phyloP scores from a whole-genome alignment of 2,329 filamentous ascomycete species.

The Clonostachys solani region DNA sequence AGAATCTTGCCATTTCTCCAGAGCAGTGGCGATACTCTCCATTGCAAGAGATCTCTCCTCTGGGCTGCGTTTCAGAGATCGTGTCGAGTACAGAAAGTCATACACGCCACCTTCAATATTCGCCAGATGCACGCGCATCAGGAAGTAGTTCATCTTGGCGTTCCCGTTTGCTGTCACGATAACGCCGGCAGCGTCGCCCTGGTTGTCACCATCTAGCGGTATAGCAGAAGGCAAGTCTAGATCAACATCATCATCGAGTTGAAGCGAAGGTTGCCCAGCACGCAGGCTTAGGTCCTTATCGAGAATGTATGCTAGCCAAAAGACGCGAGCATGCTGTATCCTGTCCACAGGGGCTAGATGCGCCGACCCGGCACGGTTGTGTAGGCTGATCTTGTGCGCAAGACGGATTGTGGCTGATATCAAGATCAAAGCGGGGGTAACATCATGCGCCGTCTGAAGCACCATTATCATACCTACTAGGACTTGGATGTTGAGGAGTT shows the following conservation, averaged over 20 bases:
- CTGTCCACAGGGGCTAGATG: conserved; percentile 6
- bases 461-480: conserved; percentile 18
- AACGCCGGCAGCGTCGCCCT: not conserved
- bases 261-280: conserved; percentile 1
- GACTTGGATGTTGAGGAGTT: conserved; percentile 18
- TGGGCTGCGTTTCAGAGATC: not conserved
- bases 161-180: not conserved
- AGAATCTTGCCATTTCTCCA: not conserved
- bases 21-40: not conserved
- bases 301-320: conserved; percentile 22
- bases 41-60: not conserved
- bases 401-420: conserved; percentile 19
- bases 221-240: conserved; percentile 15
- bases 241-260: conserved; percentile 10
- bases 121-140: conserved; percentile 3
- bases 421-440: conserved; percentile 13
- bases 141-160: conserved; percentile 2
- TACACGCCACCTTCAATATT: conserved; percentile 4
- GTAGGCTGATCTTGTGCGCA: conserved; percentile 16
- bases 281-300: conserved; percentile 13
- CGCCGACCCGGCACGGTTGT: conserved; percentile 10
- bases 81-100: conserved; percentile 3
- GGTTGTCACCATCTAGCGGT: not conserved
- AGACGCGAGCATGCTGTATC: conserved; percentile 16
- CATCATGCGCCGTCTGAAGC: conserved; percentile 14